Evolutionary conservation across 257 asterid species (phyloP).

Genomic region (Nicotiana attenuata): DNA sequence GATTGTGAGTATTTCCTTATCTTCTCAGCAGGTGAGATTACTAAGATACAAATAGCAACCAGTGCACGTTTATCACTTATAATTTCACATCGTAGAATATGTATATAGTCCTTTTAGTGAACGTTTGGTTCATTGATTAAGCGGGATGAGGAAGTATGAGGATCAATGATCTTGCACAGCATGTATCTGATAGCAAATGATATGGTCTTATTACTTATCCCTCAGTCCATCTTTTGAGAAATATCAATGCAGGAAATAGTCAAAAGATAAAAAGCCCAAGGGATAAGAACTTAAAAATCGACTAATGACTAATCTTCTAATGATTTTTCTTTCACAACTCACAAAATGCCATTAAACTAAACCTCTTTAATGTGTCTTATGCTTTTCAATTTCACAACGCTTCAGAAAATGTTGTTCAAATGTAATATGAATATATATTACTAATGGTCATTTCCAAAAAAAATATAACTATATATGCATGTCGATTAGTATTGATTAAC

Average conservation of each 20-base stretch:
- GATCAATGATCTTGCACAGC: background rate
- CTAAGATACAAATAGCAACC: background rate
- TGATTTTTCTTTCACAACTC: background rate
- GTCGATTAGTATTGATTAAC: background rate
- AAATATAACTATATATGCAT: background rate
- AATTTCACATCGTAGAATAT: background rate
- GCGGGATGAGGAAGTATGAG: background rate
- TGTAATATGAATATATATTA: background rate
- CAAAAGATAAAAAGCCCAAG: background rate
- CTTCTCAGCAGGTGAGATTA: background rate
- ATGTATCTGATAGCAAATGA: background rate
- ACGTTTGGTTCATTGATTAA: background rate
- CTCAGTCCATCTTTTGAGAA: background rate
- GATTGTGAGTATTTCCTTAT: background rate
- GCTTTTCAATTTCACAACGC: background rate
- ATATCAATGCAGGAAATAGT: background rate
- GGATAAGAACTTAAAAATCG: background rate
- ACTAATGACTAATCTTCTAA: background rate
- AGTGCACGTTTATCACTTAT: background rate
- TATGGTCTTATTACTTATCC: background rate
- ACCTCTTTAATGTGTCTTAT: background rate
- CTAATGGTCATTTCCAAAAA: background rate
- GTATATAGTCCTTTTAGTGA: background rate
- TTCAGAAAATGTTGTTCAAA: background rate
- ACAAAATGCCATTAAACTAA: background rate